Percentiles rank a stretch among this genome's conserved stretches.
Conservation (phyloP, 345 rosid species). For the Lumnitzera racemosa region DNA sequence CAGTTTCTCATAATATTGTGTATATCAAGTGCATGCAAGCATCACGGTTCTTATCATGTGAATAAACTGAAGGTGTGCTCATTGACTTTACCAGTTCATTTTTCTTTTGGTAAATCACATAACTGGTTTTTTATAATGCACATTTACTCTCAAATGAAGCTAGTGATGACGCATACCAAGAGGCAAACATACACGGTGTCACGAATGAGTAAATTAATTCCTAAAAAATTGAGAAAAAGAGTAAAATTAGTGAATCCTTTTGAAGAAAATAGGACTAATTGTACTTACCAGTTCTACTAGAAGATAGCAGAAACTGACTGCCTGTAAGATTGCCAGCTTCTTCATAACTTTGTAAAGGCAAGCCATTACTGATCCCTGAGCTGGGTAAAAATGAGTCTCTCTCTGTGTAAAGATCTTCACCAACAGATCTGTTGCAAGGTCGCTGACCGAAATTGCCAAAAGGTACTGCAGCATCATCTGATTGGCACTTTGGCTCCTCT, state of each 20-base stretch:
- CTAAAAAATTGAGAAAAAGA: neutral
- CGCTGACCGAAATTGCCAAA: conserved; percentile 29
- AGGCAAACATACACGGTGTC: too few species aligned
- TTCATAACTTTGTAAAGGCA: conserved; percentile 35
- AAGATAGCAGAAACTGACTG: conserved; percentile 29
- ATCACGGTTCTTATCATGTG: too few species aligned
- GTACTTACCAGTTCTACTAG: conserved; percentile 30
- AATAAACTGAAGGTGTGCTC: too few species aligned
- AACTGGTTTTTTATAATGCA: too few species aligned
- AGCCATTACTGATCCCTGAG: conserved; percentile 38
- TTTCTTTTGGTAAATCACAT: too few species aligned
- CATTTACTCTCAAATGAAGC: too few species aligned
- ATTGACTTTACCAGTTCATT: too few species aligned
- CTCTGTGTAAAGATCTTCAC: conserved; percentile 34
- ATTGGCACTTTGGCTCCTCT: conserved; percentile 43
- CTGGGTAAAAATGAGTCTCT: conserved; percentile 34
- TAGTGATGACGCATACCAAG: too few species aligned
- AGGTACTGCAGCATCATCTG: conserved; percentile 26
- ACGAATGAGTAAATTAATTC: neutral
- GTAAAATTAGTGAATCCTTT: neutral
- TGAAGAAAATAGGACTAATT: neutral
- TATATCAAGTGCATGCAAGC: too few species aligned
- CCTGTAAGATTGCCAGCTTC: conserved; percentile 32
- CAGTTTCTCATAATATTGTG: too few species aligned
- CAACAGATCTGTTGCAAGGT: conserved; percentile 24